Evolutionary conservation across 208 protist species (phyloP).

Genomic region (Tritrichomonas musculus): DNA sequence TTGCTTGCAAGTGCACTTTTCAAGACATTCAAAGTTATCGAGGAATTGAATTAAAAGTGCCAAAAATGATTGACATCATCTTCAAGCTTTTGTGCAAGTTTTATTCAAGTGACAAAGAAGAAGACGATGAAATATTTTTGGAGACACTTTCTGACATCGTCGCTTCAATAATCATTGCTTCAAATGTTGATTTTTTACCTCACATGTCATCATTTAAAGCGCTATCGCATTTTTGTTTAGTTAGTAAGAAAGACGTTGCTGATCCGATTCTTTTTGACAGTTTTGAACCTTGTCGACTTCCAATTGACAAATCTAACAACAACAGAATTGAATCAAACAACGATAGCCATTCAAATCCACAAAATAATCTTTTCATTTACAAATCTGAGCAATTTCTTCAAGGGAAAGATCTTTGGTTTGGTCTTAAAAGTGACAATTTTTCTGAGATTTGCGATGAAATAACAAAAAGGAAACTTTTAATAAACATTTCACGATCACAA

Average conservation of each 20-base stretch:
- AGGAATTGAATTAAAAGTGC: not conserved
- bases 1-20: not conserved
- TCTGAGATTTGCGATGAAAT: not conserved
- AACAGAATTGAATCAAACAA: not conserved
- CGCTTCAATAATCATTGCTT: not conserved
- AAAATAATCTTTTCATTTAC: too few relatives aligned
- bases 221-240: too few relatives aligned
- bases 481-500: too few relatives aligned
- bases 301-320: not conserved
- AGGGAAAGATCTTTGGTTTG: not conserved
- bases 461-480: too few relatives aligned
- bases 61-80: not conserved
- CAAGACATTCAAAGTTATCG: not conserved
- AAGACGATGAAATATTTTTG: not conserved
- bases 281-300: not conserved
- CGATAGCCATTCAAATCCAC: not conserved
- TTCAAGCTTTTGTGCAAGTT: not conserved
- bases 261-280: not conserved
- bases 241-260: not conserved
- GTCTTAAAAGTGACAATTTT: not conserved
- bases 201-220: too few relatives aligned
- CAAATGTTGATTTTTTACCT: too few relatives aligned
- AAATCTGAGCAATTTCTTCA: not conserved
- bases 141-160: not conserved
- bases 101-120: not conserved